phyloP scores from a whole-genome alignment of 106 monocot species.

The Apostasia ramifera region DNA sequence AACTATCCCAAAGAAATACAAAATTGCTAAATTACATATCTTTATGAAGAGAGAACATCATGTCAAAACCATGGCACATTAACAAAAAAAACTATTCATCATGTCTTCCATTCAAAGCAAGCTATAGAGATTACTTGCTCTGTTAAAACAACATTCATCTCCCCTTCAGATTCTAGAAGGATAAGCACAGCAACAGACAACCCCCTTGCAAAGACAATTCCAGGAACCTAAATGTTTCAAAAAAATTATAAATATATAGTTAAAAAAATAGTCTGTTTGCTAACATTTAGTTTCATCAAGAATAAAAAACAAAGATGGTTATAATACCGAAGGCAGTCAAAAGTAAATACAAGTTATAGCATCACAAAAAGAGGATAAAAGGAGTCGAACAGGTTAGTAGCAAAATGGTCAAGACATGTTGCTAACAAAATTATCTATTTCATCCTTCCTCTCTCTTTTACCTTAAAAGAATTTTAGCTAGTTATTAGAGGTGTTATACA shows the following conservation, averaged over 20 bases:
- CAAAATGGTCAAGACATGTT: background rate
- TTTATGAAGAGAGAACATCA: no score
- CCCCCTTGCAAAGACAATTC: constrained; percentile 95
- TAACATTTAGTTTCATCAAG: background rate
- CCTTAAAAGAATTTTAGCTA: no score
- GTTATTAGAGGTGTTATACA: no score
- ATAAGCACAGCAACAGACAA: constrained; percentile 87
- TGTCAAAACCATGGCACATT: no score
- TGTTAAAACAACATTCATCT: constrained; percentile 77
- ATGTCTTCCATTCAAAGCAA: no score
- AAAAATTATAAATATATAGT: background rate
- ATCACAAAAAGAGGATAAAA: background rate
- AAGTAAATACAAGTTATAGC: background rate
- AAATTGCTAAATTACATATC: no score
- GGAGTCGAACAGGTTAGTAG: background rate
- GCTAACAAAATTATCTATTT: background rate
- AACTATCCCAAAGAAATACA: no score
- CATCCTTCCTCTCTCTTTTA: no score
- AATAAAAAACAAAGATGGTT: background rate
- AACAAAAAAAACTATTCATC: no score
- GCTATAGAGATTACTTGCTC: constrained; percentile 54
- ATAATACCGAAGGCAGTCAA: background rate
- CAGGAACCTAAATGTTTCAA: constrained; percentile 70
- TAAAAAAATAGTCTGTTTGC: background rate
- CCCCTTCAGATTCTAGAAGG: constrained; percentile 59